Evolutionary conservation across 2,329 filamentous ascomycete species (phyloP).

Genomic region (Penicillium vulpinum): DNA sequence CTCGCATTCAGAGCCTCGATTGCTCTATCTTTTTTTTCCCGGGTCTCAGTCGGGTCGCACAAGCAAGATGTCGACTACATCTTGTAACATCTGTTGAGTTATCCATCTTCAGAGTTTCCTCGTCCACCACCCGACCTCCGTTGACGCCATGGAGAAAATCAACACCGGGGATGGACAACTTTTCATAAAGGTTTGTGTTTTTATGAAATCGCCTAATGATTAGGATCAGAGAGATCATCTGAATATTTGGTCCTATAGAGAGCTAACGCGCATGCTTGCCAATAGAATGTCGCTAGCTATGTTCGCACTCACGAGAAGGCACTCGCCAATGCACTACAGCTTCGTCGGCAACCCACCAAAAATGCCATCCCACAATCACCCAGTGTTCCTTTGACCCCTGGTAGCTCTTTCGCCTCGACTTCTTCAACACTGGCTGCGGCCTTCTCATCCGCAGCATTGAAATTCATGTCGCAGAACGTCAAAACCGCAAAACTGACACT

Average conservation of each 20-base stretch:
- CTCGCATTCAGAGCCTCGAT: constrained; percentile 9
- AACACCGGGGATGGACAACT: constrained; percentile 53
- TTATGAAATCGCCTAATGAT: not conserved
- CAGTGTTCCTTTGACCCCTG: constrained; percentile 55
- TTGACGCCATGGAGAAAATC: constrained; percentile 49
- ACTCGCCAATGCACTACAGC: constrained; percentile 89
- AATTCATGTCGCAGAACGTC: constrained; percentile 77
- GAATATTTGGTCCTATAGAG: not conserved
- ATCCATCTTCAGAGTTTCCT: constrained; percentile 38
- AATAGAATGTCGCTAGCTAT: constrained; percentile 91
- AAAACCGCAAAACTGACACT: constrained; percentile 90
- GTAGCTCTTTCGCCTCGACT: constrained; percentile 64
- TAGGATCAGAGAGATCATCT: not conserved
- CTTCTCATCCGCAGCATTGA: constrained; percentile 80
- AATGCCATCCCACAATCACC: constrained; percentile 60
- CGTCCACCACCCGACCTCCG: constrained; percentile 28
- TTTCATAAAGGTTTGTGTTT: constrained; percentile 47
- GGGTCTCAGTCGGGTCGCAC: constrained; percentile 17
- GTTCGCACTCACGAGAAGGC: constrained; percentile 97
- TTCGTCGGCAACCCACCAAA: constrained; percentile 69
- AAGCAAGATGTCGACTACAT: constrained; percentile 39
- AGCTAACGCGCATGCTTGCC: constrained; percentile 5
- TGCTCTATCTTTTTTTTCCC: constrained; percentile 7
- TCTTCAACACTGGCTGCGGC: constrained; percentile 75
- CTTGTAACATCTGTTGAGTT: constrained; percentile 36